Base-by-base conservation (phyloP, 257 asterid species). In the Przewalskia tangutica region DNA sequence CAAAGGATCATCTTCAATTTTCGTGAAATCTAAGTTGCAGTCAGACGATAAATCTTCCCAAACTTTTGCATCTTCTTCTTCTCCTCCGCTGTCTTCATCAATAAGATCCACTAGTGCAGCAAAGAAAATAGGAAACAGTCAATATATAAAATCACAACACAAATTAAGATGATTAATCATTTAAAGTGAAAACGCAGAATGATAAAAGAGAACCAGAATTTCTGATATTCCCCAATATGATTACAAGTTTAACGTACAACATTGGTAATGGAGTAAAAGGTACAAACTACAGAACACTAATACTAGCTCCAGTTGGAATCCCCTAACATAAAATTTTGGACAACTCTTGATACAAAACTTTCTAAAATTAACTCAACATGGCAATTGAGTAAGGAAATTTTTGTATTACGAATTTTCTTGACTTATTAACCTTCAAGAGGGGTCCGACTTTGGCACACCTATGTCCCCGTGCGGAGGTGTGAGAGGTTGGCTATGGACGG, bases 51-150 rank as follows among this genome's bases (percentile, higher is more conserved):
- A 80, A 83, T 82, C 80, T 75, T 90, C 89, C 82, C 73, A 78
- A 32, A 63, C 85, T 77, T 36, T 42, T 4, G 87, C 90, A 34
- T 82, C 92, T 34, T 88, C 86, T 4, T 58, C 85, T 71, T 82
- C 88, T 14, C 86, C 95, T 60, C 87, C 93, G 82, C 89, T 95
- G 81, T 88, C 86, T 87, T 90, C 90, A 67, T 77, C 93, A 87
- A 80, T 44, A 20, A 82, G 27, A 66, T 82, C 56, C 32, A 84
- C 42, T 9, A 46, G 44, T 63, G 59, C 64, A 80, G 58, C 82
- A 73, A 46, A 54, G 38, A 18, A 70, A 44, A 70, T 70, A 70
- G 79, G 20, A 73, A 46, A 48, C 79, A 46, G 59, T 7, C 60
- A 13, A 73, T 73, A 48, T 20, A 42, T 23, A 73, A 48, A 73